These are phyloP conservation scores for Celoporthe dispersa DNA, from an alignment of 2,329 filamentous ascomycete genomes.

Conservation along the genomic window DNA sequence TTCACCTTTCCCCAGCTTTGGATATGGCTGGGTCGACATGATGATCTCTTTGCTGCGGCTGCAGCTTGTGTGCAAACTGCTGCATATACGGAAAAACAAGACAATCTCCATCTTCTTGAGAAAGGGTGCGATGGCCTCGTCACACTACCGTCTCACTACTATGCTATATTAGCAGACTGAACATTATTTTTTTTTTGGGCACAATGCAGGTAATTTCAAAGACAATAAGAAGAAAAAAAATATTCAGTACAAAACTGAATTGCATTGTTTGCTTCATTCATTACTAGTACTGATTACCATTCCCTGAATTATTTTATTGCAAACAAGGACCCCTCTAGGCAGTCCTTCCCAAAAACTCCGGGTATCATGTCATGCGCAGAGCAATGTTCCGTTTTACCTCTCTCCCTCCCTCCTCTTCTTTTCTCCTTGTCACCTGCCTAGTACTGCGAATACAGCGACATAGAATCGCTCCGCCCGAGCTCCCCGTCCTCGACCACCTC, in stretches of 20 bases:
- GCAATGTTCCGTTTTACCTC: background rate
- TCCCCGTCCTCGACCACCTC: background rate
- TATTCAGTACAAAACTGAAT: no score
- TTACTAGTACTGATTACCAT: background rate
- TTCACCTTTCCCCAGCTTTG: background rate
- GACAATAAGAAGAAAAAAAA: no score
- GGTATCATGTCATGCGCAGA: constrained; percentile 21
- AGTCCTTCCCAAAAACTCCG: constrained; percentile 16
- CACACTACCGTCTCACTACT: background rate
- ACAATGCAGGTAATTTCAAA: background rate
- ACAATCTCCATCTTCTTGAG: constrained; percentile 16
- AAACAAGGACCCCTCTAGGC: no score
- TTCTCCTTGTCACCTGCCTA: background rate
- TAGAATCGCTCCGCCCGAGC: constrained; percentile 15
- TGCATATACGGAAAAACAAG: background rate
- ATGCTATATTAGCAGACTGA: constrained; percentile 9
- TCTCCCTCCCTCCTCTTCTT: background rate
- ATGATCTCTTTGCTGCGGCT: constrained; percentile 3
- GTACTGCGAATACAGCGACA: constrained; percentile 28
- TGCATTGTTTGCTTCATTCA: background rate
- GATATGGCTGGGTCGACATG: background rate
- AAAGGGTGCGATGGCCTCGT: constrained; percentile 3
- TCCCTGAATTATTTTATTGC: background rate
- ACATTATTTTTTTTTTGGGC: no score
- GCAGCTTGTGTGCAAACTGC: constrained; percentile 23